Evolutionary conservation across 257 asterid genomes (phyloP).

Genomic region (Solanum dulcamara): DNA sequence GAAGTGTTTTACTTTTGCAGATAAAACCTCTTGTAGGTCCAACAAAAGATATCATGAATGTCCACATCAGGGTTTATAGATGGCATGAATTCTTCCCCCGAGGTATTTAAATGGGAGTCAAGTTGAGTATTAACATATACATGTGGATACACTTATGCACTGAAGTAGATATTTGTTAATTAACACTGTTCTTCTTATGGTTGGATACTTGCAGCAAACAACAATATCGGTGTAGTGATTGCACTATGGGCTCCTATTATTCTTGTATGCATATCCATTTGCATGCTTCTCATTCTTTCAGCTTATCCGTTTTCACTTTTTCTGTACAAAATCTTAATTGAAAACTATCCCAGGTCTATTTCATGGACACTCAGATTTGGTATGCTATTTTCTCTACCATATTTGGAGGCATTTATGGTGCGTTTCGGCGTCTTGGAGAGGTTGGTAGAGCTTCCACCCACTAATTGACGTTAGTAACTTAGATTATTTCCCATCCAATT

Average conservation of each 20-base stretch:
- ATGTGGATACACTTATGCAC: background rate
- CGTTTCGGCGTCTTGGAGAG: constrained; percentile 99
- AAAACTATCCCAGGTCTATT: constrained; percentile 64
- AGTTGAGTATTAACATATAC: background rate
- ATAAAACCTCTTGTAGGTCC: constrained; percentile 84
- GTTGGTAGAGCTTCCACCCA: constrained; percentile 26
- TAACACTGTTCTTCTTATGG: background rate
- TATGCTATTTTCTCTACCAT: constrained; percentile 97
- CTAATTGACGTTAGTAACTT: background rate
- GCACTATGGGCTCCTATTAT: constrained; percentile 91
- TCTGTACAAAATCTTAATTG: background rate
- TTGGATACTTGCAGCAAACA: constrained; percentile 42
- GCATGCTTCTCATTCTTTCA: constrained; percentile 10
- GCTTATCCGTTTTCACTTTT: constrained; percentile 4
- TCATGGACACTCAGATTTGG: constrained; percentile 98
- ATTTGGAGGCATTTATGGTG: constrained; percentile 97
- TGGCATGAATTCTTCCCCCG: constrained; percentile 99
- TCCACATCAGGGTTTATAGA: constrained; percentile 26
- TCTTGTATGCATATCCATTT: constrained; percentile 33
- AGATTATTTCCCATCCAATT: background rate
- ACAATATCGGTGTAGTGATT: constrained; percentile 87
- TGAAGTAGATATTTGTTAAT: background rate
- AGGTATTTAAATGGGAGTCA: constrained; percentile 29
- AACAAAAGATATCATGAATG: constrained; percentile 68
- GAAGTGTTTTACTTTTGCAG: constrained; percentile 36